A percentile compares a stretch with the other conserved stretches of the same genome.
These are phyloP conservation scores for Yamadazyma pseudoaaseri DNA, from an alignment of 1,139 yeast species.

Conservation along the genomic window DNA sequence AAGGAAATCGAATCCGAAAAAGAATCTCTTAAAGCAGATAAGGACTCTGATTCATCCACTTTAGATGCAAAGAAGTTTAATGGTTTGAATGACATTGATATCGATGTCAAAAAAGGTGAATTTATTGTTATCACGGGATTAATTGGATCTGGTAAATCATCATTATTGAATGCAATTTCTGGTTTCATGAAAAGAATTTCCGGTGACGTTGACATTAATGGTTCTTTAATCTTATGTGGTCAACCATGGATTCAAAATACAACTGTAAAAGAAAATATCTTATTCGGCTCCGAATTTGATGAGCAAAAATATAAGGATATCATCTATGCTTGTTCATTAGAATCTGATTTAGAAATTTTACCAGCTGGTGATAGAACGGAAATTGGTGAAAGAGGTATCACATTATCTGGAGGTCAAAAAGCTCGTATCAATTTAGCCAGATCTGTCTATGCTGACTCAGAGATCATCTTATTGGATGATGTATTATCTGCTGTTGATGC, in stretches of 20 bases:
- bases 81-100: constrained; percentile 39
- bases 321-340: constrained; percentile 36
- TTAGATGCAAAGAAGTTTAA: constrained; percentile 18
- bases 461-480: constrained; percentile 44
- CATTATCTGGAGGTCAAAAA: constrained; percentile 50
- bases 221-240: constrained; percentile 47
- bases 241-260: constrained; percentile 50
- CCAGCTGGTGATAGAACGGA: constrained; percentile 48
- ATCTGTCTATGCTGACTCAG: constrained; percentile 40
- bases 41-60: constrained; percentile 5
- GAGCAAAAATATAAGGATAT: constrained; percentile 28
- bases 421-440: constrained; percentile 48
- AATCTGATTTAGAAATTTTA: constrained; percentile 36
- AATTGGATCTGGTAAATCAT: constrained; percentile 73
- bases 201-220: constrained; percentile 42
- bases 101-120: constrained; percentile 53
- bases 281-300: constrained; percentile 31
- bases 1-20: background rate
- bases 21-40: background rate
- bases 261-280: constrained; percentile 39
- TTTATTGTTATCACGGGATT: constrained; percentile 68
- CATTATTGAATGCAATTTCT: constrained; percentile 52
- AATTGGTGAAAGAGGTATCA: constrained; percentile 50
- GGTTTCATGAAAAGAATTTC: constrained; percentile 52
- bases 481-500: constrained; percentile 52